Base-by-base conservation (phyloP, 176 grass and related monocot genomes). In the Aegilops longissima region DNA sequence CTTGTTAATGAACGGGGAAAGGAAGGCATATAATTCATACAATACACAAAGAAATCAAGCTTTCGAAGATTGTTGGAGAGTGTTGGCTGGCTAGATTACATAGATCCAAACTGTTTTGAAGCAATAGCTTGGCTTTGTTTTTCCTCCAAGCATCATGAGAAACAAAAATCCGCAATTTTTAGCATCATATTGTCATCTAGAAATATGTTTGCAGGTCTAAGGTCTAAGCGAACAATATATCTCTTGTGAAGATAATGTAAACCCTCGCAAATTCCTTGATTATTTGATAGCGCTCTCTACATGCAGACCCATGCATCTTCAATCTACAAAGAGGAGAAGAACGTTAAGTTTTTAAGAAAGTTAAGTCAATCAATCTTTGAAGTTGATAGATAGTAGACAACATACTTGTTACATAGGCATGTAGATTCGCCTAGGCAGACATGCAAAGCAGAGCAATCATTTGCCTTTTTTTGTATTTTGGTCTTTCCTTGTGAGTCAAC, bases 91-190 rank as follows among this genome's bases (percentile, higher is more conserved):
- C 21, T 20, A 76, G 25, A 5, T 47, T 27, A 54, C 73, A 76
- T 76, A 76, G 73, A 54, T 76, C 73, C 73, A 33, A 54, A 76
- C 73, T 20, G 45, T 54, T 76, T 76, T 76, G 73, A 76, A 76
- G 45, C 27, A 76, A 76, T 10, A 76, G 73, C 73, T 52, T 76
- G 45, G 45, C 49, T 31, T 33, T 29, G 45, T 9, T 76, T 76
- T 76, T 76, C 45, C 44, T 75, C 72, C 42, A 75, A 75, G 24
- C 24, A 75, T 17, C 42, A 30, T 75, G 72, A 75, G 72, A 27
- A 12, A 75, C 42, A 54, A 76, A 76, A 76, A 54, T 76, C 45
- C 2, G 25, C 27, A 76, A 76, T 54, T 30, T 76, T 76, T 33
- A 47, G 16, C 25, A 33, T 47, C 0, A 75, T 20, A 20, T 54